Conservation (phyloP, 495 filamentous ascomycete genomes). For the Bacidia gigantensis region DNA sequence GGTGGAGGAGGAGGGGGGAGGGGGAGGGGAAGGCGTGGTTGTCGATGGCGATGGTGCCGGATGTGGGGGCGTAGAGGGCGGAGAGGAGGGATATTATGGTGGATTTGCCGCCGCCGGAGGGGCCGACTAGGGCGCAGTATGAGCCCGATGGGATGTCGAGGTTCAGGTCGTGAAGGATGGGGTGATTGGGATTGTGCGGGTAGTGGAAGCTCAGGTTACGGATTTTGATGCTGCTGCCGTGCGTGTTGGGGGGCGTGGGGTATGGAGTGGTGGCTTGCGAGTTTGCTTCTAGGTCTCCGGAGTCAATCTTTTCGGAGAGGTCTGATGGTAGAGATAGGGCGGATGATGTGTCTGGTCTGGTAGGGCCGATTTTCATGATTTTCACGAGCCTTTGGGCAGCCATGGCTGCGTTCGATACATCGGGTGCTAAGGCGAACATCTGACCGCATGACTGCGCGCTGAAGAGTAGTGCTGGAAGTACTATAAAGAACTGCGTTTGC, state of each 20-base stretch:
- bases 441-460: slow-evolving; percentile 51
- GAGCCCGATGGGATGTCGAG: slow-evolving; percentile 49
- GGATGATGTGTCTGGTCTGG: slow-evolving; percentile 12
- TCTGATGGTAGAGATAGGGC: slow-evolving; percentile 10
- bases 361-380: background rate
- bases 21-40: slow-evolving; percentile 29
- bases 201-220: slow-evolving; percentile 46
- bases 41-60: slow-evolving; percentile 37
- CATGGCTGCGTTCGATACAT: slow-evolving; percentile 39
- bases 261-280: slow-evolving; percentile 3
- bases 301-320: background rate
- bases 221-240: slow-evolving; percentile 35
- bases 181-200: slow-evolving; percentile 27
- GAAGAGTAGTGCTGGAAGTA: slow-evolving; percentile 42
- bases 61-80: slow-evolving; percentile 43
- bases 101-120: slow-evolving; percentile 60
- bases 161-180: slow-evolving; percentile 33
- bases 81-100: slow-evolving; percentile 52
- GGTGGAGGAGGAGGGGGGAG: no score
- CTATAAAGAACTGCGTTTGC: slow-evolving; percentile 51
- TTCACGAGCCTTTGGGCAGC: slow-evolving; percentile 18
- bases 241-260: slow-evolving; percentile 14
- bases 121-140: slow-evolving; percentile 56
- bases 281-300: background rate
- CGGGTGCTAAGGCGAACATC: slow-evolving; percentile 50